Evolutionary conservation across 2,329 filamentous ascomycete species (phyloP).

Genomic region (Botrytis byssoidea): DNA sequence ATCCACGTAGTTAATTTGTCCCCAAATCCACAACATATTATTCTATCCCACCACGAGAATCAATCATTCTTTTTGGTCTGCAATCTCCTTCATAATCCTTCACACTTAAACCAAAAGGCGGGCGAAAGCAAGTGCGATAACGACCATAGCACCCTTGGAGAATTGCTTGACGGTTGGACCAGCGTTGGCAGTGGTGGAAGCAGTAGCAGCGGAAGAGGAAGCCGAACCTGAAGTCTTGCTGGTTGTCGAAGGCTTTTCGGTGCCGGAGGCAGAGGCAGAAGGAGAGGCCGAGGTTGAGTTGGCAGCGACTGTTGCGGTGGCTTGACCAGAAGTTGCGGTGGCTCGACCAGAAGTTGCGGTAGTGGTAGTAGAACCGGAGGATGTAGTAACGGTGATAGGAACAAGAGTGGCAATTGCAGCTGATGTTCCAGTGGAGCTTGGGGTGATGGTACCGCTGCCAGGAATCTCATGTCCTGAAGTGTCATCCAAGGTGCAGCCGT

Average conservation of each 20-base stretch:
- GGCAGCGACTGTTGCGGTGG: too few species aligned
- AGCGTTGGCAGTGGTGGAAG: conserved; percentile 10
- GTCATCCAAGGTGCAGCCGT: conserved; percentile 3
- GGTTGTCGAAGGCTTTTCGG: neutral
- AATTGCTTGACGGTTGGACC: conserved; percentile 14
- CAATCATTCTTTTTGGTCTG: neutral
- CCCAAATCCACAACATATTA: conserved; percentile 5
- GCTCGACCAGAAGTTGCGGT: neutral
- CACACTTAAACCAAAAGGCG: conserved; percentile 7
- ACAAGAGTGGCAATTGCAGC: neutral
- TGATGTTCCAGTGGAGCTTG: conserved; percentile 1
- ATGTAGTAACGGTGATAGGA: neutral
- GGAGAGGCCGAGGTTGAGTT: too few species aligned
- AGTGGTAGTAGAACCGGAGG: neutral
- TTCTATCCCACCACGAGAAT: neutral
- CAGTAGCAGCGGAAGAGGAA: conserved; percentile 1
- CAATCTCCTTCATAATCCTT: neutral
- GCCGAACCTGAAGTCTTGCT: conserved; percentile 5
- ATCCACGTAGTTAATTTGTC: conserved; percentile 5
- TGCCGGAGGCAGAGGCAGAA: neutral
- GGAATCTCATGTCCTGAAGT: neutral
- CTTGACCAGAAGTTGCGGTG: neutral
- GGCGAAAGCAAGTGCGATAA: conserved; percentile 19
- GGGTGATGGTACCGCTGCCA: conserved; percentile 14
- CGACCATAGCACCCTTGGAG: conserved; percentile 16